Base-by-base conservation (phyloP, 768 basidiomycete species). In the Lanmaoa rubissima region DNA sequence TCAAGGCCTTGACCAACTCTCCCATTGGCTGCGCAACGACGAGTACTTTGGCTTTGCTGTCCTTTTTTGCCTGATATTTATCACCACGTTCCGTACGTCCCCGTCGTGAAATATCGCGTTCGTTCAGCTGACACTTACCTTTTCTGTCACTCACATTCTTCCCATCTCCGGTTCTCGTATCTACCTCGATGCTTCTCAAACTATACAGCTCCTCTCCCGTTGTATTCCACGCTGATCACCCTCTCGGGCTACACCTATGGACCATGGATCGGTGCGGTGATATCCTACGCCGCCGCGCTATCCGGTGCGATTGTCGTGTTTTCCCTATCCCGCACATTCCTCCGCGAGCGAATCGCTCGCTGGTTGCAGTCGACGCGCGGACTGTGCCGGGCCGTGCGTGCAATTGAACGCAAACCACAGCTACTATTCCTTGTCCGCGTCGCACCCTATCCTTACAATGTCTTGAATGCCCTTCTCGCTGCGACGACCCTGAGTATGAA, bases 381-480 rank as follows among this genome's bases (percentile, higher is more conserved):
- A 12, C 82, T 95, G 67, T 86, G 83, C 61, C 87, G 92, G 46
- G 89, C 90, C 54, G 87, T 96, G 11, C 81, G 86, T 36, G 93
- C 93, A 24, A 88, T 97, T 62, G 92, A 95, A 75, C 85, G 86
- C 72, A 84, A 87, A 50, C 94, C 94, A 1, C 86, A 86, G 65
- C 80, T 97, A 5, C 84, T 97, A 19, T 93, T 96, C 76, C 83
- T 96, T 58, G 91, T 97, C 63, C 88, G 94, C 48, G 79, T 94
- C 53, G 93, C 90, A n/a, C 92, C 92, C 4, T 92, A 93, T 69
- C 91, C 89, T 0, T 92, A 90, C 77, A 96, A 96, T 75, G 90
- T 96, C 66, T 92, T 96, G 86, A 97, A 96, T 76, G 91, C 89
- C 67, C 84, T 97, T 47, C 82, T 97, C 47, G 93, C 94, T 9